Percentiles rank a stretch among this genome's conserved stretches.
phyloP scores from a whole-genome alignment of 495 filamentous ascomycete genomes.

The Hapsidospora chrysogenum region DNA sequence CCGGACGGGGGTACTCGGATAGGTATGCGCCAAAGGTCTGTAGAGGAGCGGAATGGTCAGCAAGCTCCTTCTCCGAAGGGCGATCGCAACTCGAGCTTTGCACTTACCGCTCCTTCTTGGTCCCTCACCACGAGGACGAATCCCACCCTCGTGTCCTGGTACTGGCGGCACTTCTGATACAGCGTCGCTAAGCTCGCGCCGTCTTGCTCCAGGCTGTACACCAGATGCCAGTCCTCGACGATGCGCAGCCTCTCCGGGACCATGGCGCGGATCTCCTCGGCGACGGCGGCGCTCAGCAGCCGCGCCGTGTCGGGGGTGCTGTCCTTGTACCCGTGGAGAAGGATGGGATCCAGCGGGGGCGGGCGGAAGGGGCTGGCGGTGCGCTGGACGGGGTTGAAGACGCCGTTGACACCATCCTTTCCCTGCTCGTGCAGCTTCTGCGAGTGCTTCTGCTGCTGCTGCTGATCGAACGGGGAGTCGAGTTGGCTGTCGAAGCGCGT shows the following conservation, averaged over 20 bases:
- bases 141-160: constrained; percentile 53
- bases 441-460: constrained; percentile 10
- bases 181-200: constrained; percentile 76
- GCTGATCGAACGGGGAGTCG: constrained; percentile 7
- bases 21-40: constrained; percentile 90
- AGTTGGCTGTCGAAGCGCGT: constrained; percentile 3
- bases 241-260: constrained; percentile 75
- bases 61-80: neutral
- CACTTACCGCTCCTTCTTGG: constrained; percentile 47
- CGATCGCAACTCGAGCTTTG: neutral
- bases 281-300: constrained; percentile 53
- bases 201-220: constrained; percentile 86
- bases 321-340: constrained; percentile 19
- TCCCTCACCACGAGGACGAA: constrained; percentile 83
- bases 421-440: constrained; percentile 5
- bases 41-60: neutral
- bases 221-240: constrained; percentile 68
- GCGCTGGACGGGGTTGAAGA: constrained; percentile 17
- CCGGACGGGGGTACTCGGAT: constrained; percentile 65
- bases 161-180: constrained; percentile 52
- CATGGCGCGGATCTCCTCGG: constrained; percentile 86
- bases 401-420: constrained; percentile 20
- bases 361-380: constrained; percentile 21
- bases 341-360: constrained; percentile 27
- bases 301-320: constrained; percentile 19